Conservation (phyloP, 805 yeast species). For the Candida michaelii region DNA sequence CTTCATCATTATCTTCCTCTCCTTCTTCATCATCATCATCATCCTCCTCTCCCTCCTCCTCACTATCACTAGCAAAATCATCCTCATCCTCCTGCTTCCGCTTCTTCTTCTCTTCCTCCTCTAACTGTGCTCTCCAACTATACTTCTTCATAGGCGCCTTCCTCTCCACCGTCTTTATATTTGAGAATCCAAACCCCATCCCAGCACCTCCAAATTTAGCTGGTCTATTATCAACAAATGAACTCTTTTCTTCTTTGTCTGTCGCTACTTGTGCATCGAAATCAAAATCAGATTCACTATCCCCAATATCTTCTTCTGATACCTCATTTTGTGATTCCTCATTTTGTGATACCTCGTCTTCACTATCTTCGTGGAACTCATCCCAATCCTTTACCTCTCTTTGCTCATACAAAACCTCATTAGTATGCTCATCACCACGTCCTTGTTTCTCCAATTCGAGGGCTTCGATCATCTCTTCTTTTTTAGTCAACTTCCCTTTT, state of each 20-base stretch:
- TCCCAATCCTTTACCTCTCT: slow-evolving; percentile 62
- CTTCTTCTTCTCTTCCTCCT: slow-evolving; percentile 37
- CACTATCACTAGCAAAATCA: slow-evolving; percentile 51
- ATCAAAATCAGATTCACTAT: slow-evolving; percentile 29
- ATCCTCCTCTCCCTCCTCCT: slow-evolving; percentile 23
- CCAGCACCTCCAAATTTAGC: slow-evolving; percentile 59
- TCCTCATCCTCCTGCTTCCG: slow-evolving; percentile 55
- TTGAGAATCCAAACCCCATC: slow-evolving; percentile 66
- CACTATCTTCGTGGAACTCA: slow-evolving; percentile 12
- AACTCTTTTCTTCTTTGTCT: not conserved
- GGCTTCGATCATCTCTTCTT: slow-evolving; percentile 74
- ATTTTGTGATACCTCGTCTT: slow-evolving; percentile 26
- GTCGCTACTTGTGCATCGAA: too few relatives aligned
- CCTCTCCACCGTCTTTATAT: slow-evolving; percentile 47
- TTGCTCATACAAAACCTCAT: slow-evolving; percentile 67
- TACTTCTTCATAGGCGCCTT: slow-evolving; percentile 47
- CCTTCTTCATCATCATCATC: slow-evolving; percentile 26
- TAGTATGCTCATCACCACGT: slow-evolving; percentile 59
- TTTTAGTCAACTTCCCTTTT: slow-evolving; percentile 64
- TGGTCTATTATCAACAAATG: slow-evolving; percentile 72
- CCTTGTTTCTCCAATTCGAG: slow-evolving; percentile 71
- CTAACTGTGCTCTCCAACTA: slow-evolving; percentile 61
- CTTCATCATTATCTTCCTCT: slow-evolving; percentile 27
- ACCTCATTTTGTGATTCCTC: too few relatives aligned
- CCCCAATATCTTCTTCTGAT: slow-evolving; percentile 16